Base-by-base conservation (phyloP, 345 rosid species). In the Nasturtium officinale region DNA sequence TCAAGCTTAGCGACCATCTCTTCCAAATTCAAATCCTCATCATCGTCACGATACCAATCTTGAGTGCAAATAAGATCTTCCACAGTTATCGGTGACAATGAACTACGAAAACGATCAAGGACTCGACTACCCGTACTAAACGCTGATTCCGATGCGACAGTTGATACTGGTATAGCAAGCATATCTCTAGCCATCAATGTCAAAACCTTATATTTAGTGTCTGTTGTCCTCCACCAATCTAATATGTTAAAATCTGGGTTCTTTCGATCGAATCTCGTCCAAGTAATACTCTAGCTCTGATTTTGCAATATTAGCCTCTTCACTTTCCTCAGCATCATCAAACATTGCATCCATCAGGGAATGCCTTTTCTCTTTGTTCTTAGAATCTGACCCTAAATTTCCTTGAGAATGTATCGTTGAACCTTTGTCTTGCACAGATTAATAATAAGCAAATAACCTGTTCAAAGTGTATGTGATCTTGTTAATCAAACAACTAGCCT, bases 51-150 rank as follows among this genome's bases (percentile, higher is more conserved):
- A 35, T 9, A 35, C 3, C 12, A 35, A 35, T 35, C 12, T 35
- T 35, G 11, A 35, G 4, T 35, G 38, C 38, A 35, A 9, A 35
- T 35, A 35, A 35, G 38, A 35, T 0, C 38, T 35, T 35, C 12
- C 38, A 35, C 11, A 9, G 4, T 35, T 35, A 0, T 35, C 9
- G 38, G 38, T 35, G 12, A 8, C 4, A 35, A 9, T 5, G 45
- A 75, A 20, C 69, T 75, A 26, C 21, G 64, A 26, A 75, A 79
- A 10, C 11, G 37, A 52, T 70, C 43, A 2, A 79, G 20, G 0
- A 75, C 21, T 4, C 69, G 20, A 28, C 73, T 46, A 0, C 53
- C 15, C 3, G 52, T 23, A 28, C 77, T 65, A 57, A 79, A 75
- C 0, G 28, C 16, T 25, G 35, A 59, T 65, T 75, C 42, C 0